Conservation (phyloP, 2,329 filamentous ascomycete genomes). For the Ascocoryne sarcoides region DNA sequence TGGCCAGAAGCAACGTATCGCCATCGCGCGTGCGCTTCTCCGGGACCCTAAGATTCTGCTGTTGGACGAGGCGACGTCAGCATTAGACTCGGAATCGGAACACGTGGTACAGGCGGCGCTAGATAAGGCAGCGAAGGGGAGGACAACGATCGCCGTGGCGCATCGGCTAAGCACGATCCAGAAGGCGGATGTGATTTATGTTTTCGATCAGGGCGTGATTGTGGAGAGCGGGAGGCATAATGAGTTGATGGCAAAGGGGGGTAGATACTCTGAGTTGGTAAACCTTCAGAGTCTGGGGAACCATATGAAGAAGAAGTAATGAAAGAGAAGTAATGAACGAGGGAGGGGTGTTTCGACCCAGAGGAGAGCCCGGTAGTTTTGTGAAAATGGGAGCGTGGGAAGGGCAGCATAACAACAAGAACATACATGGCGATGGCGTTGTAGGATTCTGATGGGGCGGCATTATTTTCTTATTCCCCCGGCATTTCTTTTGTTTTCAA, state of each 20-base stretch:
- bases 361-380: no score
- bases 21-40: conserved; percentile 79
- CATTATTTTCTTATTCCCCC: no score
- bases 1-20: conserved; percentile 90
- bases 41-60: conserved; percentile 84
- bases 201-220: conserved; percentile 84
- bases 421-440: no score
- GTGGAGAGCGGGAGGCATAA: conserved; percentile 77
- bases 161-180: conserved; percentile 89
- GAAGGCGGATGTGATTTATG: conserved; percentile 89
- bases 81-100: conserved; percentile 68
- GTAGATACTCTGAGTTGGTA: conserved; percentile 70
- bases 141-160: conserved; percentile 90
- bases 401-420: no score
- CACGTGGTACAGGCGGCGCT: conserved; percentile 74
- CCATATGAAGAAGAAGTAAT: no score
- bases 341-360: no score
- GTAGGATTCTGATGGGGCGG: no score
- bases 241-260: conserved; percentile 60
- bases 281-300: conserved; percentile 70
- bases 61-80: conserved; percentile 72
- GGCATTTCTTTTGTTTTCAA: no score
- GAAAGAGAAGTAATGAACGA: no score
- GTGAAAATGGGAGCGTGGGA: no score
- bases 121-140: conserved; percentile 71